These are phyloP conservation scores for Extremus antarcticus DNA, from an alignment of 495 filamentous ascomycete genomes.

Conservation along the genomic window DNA sequence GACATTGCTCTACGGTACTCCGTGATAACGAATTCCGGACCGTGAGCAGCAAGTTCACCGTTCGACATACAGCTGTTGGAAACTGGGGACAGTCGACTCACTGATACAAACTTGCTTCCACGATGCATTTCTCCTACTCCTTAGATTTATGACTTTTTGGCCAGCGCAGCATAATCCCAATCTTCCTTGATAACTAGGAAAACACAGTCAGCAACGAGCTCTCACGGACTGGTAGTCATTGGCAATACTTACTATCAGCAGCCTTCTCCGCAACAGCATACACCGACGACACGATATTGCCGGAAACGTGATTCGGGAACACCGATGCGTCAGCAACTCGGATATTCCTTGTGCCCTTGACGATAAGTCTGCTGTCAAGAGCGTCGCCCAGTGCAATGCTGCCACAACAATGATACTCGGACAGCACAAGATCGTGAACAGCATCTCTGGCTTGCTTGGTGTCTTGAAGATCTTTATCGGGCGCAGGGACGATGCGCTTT, in stretches of 20 bases:
- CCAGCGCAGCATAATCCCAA: conserved; percentile 8
- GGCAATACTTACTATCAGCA: conserved; percentile 4
- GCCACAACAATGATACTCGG: conserved; percentile 15
- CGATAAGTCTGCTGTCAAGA: conserved; percentile 11
- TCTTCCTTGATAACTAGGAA: conserved; percentile 8
- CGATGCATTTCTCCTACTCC: too few relatives aligned
- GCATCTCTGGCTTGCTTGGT: conserved; percentile 6
- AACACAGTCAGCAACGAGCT: too few relatives aligned
- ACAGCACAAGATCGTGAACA: conserved; percentile 2
- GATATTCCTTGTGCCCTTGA: conserved; percentile 13
- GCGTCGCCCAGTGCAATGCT: conserved; percentile 12
- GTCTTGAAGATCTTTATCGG: conserved; percentile 8
- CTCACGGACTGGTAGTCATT: too few relatives aligned
- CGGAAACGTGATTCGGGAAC: conserved; percentile 18
- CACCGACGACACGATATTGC: conserved; percentile 12
- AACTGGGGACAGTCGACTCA: too few relatives aligned
- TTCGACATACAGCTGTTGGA: too few relatives aligned
- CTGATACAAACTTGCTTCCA: too few relatives aligned
- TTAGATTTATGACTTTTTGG: conserved; percentile 1
- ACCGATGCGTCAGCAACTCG: conserved; percentile 19
- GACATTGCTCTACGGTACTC: too few relatives aligned
- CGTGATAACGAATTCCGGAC: too few relatives aligned
- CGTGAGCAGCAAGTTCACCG: too few relatives aligned
- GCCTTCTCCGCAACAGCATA: conserved; percentile 19
- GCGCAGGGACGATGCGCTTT: conserved; percentile 1